phyloP scores from a whole-genome alignment of 2,329 filamentous ascomycete genomes.

The Domatiomyces globalis region DNA sequence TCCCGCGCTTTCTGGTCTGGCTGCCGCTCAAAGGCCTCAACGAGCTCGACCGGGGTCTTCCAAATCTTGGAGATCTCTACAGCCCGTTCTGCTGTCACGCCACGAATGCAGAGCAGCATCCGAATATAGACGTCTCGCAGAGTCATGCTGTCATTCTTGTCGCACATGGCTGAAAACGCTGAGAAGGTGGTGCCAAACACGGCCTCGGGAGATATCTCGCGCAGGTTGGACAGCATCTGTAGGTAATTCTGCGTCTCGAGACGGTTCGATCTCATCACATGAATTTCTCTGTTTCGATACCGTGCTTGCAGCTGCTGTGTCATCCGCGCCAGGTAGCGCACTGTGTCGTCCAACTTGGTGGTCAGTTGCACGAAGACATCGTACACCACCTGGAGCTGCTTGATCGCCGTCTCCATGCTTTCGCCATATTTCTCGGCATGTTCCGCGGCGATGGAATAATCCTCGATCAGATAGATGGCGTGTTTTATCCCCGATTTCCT shows the following conservation, averaged over 20 bases:
- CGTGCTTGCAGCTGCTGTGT: slow-evolving; percentile 51
- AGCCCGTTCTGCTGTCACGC: slow-evolving; percentile 63
- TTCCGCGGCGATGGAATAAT: slow-evolving; percentile 47
- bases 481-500: slow-evolving; percentile 58
- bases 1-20: slow-evolving; percentile 32
- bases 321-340: slow-evolving; percentile 59
- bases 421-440: slow-evolving; percentile 47
- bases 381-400: slow-evolving; percentile 63
- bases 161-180: slow-evolving; percentile 57
- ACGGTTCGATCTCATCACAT: slow-evolving; percentile 10
- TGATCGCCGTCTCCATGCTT: slow-evolving; percentile 56
- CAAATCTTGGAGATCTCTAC: slow-evolving; percentile 67
- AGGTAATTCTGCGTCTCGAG: slow-evolving; percentile 49
- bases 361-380: slow-evolving; percentile 69
- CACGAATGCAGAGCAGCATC: slow-evolving; percentile 71
- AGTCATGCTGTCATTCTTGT: slow-evolving; percentile 61
- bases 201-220: slow-evolving; percentile 35
- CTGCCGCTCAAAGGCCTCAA: slow-evolving; percentile 50
- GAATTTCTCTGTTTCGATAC: slow-evolving; percentile 32
- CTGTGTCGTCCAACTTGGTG: slow-evolving; percentile 60
- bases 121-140: slow-evolving; percentile 64
- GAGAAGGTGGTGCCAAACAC: slow-evolving; percentile 56
- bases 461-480: slow-evolving; percentile 65
- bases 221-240: slow-evolving; percentile 46
- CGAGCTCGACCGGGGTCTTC: slow-evolving; percentile 56